Base-by-base conservation (phyloP, 129 eudicot genomes). In the Flaveria linearis region DNA sequence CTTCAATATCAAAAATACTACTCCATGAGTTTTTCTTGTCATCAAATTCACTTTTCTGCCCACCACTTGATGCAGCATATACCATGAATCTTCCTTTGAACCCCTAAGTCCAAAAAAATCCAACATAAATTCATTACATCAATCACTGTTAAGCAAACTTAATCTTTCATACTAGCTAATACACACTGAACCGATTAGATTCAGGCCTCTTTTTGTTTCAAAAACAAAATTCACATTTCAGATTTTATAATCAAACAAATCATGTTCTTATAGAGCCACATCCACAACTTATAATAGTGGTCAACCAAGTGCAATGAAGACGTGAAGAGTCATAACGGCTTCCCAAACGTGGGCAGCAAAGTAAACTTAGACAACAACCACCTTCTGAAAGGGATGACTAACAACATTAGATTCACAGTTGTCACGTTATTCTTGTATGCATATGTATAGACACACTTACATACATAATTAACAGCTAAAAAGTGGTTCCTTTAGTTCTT, bases 1-100 rank as follows among this genome's bases (percentile, higher is more conserved):
- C 93, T 80, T 89, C 96, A 4, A 89, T 96, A 66, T 92, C 83
- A 77, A 87, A 89, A 17, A 89, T 60, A 26, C 88, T 51, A 9
- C 77, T 71, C 96, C 93, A 89, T 18, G 87, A 78, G 68, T 60
- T 84, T 80, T 86, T 89, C 83, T 84, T 89, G 36, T 86, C 88
- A 13, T 77, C 85, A 41, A 83, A 52, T 16, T 83, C 91, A 20
- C 83, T 83, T 78, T 79, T 91, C 60, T 87, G 96, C 33, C 87
- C 87, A 46, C 74, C 76, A 63, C 30, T 28, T 22, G 87, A 81
- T 26, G 88, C 78, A 25, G 96, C 93, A 77, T 84, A 84, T 25
- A 92, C 93, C 69, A 86, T 56, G 66, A 92, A 84, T 43, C 87
- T 80, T 79, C 88, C 86, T 73, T 69, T 86, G n/a, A 68, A 42